Conservation (phyloP, 1,284 basidiomycete species). For the Malassezia arunalokei region DNA sequence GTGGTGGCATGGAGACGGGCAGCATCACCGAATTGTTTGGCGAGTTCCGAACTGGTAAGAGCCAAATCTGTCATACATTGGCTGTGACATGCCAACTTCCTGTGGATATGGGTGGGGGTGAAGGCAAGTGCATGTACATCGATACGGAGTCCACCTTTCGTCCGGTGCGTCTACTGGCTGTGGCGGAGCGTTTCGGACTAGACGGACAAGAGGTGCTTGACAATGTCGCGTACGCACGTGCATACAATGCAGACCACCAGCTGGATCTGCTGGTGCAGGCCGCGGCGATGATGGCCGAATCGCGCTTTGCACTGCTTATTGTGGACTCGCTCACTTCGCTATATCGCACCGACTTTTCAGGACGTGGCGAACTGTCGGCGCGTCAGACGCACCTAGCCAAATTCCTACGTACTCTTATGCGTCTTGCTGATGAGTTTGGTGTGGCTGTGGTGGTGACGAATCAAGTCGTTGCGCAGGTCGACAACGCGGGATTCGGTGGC, state of each 20-base stretch:
- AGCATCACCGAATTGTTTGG: slow-evolving; percentile 97
- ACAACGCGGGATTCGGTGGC: slow-evolving; percentile 67
- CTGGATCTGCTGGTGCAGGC: slow-evolving; percentile 77
- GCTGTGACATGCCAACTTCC: slow-evolving; percentile 97
- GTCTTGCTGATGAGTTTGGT: slow-evolving; percentile 93
- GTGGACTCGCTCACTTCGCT: slow-evolving; percentile 94
- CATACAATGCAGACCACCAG: slow-evolving; percentile 98
- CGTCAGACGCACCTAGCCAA: slow-evolving; percentile 95
- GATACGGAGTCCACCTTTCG: slow-evolving; percentile 99
- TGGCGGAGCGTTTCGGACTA: slow-evolving; percentile 86
- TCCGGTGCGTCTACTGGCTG: slow-evolving; percentile 81
- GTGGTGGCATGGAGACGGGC: slow-evolving; percentile 96
- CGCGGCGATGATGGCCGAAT: slow-evolving; percentile 58
- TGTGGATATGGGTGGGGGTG: slow-evolving; percentile 92
- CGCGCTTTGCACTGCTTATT: slow-evolving; percentile 84
- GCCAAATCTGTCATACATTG: slow-evolving; percentile 92
- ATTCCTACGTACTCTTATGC: slow-evolving; percentile 80
- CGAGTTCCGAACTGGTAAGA: slow-evolving; percentile 97
- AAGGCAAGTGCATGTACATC: slow-evolving; percentile 97
- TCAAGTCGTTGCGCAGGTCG: slow-evolving; percentile 96
- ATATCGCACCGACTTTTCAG: slow-evolving; percentile 90
- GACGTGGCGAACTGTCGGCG: slow-evolving; percentile 86
- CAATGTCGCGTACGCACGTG: slow-evolving; percentile 94
- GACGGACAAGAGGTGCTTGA: slow-evolving; percentile 96
- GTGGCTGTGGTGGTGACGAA: slow-evolving; percentile 96